Evolutionary conservation across 129 eudicot genomes (phyloP).

Genomic region (Lonicera japonica): DNA sequence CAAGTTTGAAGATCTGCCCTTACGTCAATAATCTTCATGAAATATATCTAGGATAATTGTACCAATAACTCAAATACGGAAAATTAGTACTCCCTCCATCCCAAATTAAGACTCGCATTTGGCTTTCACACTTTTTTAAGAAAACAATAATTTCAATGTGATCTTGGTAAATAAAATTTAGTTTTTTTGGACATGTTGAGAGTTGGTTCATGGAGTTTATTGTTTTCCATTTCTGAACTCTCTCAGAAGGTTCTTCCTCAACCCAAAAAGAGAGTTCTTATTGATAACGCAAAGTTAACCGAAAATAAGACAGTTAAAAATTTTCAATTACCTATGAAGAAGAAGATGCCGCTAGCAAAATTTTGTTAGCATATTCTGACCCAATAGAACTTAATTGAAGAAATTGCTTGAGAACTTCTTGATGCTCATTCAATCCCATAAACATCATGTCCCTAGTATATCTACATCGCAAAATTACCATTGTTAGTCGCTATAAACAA

Average conservation of each 20-base stretch:
- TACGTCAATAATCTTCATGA: too few relatives aligned
- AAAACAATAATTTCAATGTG: not conserved
- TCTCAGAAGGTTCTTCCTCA: too few relatives aligned
- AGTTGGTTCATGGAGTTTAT: too few relatives aligned
- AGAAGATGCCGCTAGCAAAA: not conserved
- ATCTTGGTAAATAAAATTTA: too few relatives aligned
- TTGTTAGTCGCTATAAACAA: too few relatives aligned
- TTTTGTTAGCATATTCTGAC: not conserved
- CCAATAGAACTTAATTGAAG: not conserved
- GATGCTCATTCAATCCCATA: constrained; percentile 17
- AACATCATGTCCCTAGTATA: constrained; percentile 20
- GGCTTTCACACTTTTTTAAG: too few relatives aligned
- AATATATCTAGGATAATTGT: too few relatives aligned
- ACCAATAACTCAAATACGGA: too few relatives aligned
- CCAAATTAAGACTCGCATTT: too few relatives aligned
- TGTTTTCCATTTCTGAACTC: too few relatives aligned
- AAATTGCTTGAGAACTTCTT: not conserved
- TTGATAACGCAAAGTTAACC: not conserved
- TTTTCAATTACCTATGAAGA: not conserved
- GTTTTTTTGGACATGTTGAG: too few relatives aligned
- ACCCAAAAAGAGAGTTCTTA: not conserved
- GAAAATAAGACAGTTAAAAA: not conserved
- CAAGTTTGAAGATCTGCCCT: not conserved
- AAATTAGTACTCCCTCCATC: too few relatives aligned
- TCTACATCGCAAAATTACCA: not conserved